Base-by-base conservation (phyloP, 139 green algal genomes). In the Gonium pectorale region DNA sequence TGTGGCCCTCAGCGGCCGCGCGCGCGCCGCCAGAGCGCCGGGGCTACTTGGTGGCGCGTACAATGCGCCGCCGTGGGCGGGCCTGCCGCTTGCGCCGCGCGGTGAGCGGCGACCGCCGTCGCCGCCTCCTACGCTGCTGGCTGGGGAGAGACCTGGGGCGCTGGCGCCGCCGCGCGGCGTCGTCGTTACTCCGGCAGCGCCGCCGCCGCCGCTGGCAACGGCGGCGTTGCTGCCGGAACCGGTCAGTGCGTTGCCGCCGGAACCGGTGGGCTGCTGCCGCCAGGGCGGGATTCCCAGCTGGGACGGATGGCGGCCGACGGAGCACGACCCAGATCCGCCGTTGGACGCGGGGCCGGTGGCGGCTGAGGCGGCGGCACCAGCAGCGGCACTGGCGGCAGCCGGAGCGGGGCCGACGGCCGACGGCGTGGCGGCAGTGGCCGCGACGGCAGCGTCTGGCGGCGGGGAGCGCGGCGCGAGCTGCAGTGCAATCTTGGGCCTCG, bases 31-130 rank as follows among this genome's bases (percentile, higher is more conserved):
- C 26, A 82, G 46, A 1, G 75, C 75, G 5, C 75, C 75, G 21
- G 75, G 75, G 38, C 75, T 82, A 41, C 29, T 33, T 6, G 68
- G 40, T 40, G 67, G 64, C 26, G n/a, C n/a, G n/a, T n/a, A n/a
- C n/a, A n/a, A 35, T 27, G 70, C 37, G 21, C 27, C 44, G 7
- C 43, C 38, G 38, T 71, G 46, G 4, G 35, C 67, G 41, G 43
- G 67, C 5, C 64, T 19, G 64, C 64, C 64, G 62, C 62, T 15
- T 11, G 46, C 46, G 70, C 46, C 33, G 19, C 70, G 70, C 29
- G 70, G 70, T n/a, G 70, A 46, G 21, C 70, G 70, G 8, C 31
- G 24, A 9, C 46, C 29, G 68, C 43, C 29, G 68, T 17, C 37
- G 35, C 68, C 43, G n/a, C 44, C 68, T 41, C 68, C 44, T 29